Base-by-base conservation (phyloP, 2,329 filamentous ascomycete genomes). In the Ceratocystis alfenasii region DNA sequence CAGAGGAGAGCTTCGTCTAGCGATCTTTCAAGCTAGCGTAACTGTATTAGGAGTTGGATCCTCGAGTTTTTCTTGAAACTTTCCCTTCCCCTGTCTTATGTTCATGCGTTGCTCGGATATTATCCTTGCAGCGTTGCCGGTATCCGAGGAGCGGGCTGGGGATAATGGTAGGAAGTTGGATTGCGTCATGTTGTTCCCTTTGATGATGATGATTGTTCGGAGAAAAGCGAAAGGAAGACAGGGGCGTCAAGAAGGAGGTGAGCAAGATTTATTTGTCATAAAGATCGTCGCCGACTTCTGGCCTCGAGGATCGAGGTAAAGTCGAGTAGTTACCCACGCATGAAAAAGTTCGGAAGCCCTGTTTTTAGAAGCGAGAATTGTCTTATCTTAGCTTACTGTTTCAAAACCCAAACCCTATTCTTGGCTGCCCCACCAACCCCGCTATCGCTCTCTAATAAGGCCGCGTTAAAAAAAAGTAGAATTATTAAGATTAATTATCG, bases 51-150 rank as follows among this genome's bases (percentile, higher is more conserved):
- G 36, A 41, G 61, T 28, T 33, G 20, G 61, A 63, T 44, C 25
- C 44, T 63, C 44, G 46, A n/a, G 25, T 63, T 63, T 12, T 41
- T 41, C 4, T 4, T 41, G 22, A 48, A 41, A 25, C 59, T 20
- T 20, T 33, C 41, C 8, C 41, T 22, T 63, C 44, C 61, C 61
- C 61, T 63, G 44, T 48, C 61, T 15, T 30, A 30, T n/a, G 61
- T 63, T 48, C 48, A 63, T 50, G 63, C 46, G 48, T 41, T 60
- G 41, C 36, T 65, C 53, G 41, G 36, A 65, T 60, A n/a, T 44
- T 33, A 57, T 65, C 36, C 63, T 57, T 65, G 53, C 62, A 65
- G 41, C 53, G 63, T 65, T 65, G 63, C 63, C 63, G 63, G 63
- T 65, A 59, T 60, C 63, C 63, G 63, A 57, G 20, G 53, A 64